Base-by-base conservation (phyloP, 2,329 filamentous ascomycete species). In the Xylariales sp. region DNA sequence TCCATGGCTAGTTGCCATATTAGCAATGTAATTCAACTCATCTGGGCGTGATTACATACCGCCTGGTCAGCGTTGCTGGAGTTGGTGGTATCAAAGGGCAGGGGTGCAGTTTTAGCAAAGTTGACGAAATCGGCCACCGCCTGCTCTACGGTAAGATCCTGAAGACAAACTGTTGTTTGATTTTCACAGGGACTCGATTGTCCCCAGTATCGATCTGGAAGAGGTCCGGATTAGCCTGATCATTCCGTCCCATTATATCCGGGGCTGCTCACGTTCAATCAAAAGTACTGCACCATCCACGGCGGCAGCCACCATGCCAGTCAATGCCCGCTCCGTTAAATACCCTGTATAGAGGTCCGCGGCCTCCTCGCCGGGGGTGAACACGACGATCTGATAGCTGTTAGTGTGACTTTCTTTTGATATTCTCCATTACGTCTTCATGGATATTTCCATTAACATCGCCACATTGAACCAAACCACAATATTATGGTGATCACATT, bases 181-280 rank as follows among this genome's bases (percentile, higher is more conserved):
- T 67, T 53, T 10, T 59, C 47, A 45, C 67, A 78, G 1, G 77
- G 76, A 4, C 69, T 69, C 6, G 73, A 78, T n/a, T 65, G 62
- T 4, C 76, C 76, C 68, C 70, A 81, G 54, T 76, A 80, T 12
- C 76, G 68, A 49, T 81, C 68, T 71, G 33, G 16, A 25, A 17
- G 24, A 18, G 31, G 28, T 29, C 11, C 24, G 7, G 8, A 15
- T 10, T 30, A 16, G 28, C 16, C 14, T 10, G 11, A 7, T 30
- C 28, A 10, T 15, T 25, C 8, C 23, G n/a, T n/a, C 7, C 28
- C 11, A 15, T 11, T 15, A 7, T 11, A 15, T 7, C 7, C 11
- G 11, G 10, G 14, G 7, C 14, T 11, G 50, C 63, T 40, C 48
- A 70, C 68, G 76, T 55, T 81, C 76, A 20, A 80, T 49, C 40